phyloP scores from a whole-genome alignment of 805 yeast genomes.

The Yamadazyma takamatsuzukensis region DNA sequence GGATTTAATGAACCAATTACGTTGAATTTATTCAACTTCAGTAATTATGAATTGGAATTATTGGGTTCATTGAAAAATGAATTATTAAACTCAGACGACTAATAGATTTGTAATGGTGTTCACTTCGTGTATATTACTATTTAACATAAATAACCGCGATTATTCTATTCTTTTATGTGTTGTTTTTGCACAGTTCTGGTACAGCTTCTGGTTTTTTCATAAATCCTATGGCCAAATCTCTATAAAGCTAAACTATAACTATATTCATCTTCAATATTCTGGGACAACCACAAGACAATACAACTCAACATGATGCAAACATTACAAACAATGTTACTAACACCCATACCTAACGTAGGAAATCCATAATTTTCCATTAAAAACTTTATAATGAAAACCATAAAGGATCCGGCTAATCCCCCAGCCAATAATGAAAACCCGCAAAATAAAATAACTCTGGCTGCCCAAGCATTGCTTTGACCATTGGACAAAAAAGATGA shows the following conservation, averaged over 20 bases:
- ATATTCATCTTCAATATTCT: constrained; percentile 93
- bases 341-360: constrained; percentile 94
- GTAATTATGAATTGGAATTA: constrained; percentile 60
- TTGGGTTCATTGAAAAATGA: constrained; percentile 37
- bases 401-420: constrained; percentile 88
- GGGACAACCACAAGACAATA: constrained; percentile 86
- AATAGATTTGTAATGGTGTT: no score
- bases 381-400: constrained; percentile 82
- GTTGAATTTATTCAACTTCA: constrained; percentile 62
- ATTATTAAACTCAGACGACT: constrained; percentile 15
- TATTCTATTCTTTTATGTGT: background rate
- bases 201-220: background rate
- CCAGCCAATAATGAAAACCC: constrained; percentile 94
- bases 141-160: background rate
- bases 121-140: no score
- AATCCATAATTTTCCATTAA: constrained; percentile 70
- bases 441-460: constrained; percentile 80
- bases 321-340: constrained; percentile 80
- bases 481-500: constrained; percentile 38
- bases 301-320: constrained; percentile 84
- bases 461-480: constrained; percentile 80
- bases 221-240: constrained; percentile 4
- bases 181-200: background rate
- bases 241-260: constrained; percentile 83
- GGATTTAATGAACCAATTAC: constrained; percentile 39